A percentile compares a stretch with the other conserved stretches of the same genome.
Evolutionary conservation across 1,284 basidiomycete species (phyloP).

Genomic region (Puccinia brachypodii): DNA sequence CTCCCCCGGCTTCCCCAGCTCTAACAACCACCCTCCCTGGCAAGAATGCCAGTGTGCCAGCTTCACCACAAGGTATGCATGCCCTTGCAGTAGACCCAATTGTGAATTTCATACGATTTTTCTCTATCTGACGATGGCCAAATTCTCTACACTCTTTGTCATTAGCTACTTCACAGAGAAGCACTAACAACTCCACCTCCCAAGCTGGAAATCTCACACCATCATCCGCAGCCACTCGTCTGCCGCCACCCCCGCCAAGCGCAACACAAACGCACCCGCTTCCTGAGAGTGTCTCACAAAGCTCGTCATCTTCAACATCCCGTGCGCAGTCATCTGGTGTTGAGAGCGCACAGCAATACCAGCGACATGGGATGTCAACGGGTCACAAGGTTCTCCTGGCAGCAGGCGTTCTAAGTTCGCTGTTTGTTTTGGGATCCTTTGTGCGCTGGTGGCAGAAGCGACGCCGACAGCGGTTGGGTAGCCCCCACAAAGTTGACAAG

Average conservation of each 20-base stretch:
- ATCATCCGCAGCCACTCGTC: neutral
- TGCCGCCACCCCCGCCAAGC: neutral
- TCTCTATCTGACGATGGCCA: too few species aligned
- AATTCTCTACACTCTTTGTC: too few species aligned
- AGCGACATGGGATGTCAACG: neutral
- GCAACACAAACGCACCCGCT: neutral
- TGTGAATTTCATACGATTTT: too few species aligned
- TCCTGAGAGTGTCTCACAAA: neutral
- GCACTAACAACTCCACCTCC: neutral
- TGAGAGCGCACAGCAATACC: neutral
- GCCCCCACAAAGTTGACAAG: slow-evolving; percentile 17
- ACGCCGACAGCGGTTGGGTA: neutral
- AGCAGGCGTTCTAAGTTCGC: neutral
- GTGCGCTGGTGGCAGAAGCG: slow-evolving; percentile 14
- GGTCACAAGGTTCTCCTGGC: neutral
- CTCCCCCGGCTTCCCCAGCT: neutral
- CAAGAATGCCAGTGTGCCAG: neutral
- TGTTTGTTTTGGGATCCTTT: neutral
- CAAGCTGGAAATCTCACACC: neutral
- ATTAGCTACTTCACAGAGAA: neutral
- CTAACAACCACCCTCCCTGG: neutral
- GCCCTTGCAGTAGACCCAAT: too few species aligned
- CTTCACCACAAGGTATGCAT: slow-evolving; percentile 4
- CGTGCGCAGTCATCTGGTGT: neutral
- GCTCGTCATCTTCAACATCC: neutral